These are phyloP conservation scores for Vigna mungo DNA, from an alignment of 306 rosid species.

Conservation along the genomic window DNA sequence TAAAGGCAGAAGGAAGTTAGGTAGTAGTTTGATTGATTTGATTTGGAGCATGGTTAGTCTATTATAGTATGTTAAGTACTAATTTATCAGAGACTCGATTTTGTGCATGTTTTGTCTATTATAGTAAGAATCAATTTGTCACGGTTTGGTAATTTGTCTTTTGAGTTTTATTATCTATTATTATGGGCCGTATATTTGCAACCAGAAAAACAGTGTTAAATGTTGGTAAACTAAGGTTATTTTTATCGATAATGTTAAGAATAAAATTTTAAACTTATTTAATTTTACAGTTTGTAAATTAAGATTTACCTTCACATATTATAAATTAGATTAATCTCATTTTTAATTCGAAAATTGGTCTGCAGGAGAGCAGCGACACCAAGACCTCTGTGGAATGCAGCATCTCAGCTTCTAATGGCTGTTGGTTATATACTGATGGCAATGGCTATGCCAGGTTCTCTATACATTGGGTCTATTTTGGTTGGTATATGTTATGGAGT, in stretches of 20 bases:
- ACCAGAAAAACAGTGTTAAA: neutral
- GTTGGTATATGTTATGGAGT: constrained; percentile 90
- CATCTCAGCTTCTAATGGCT: constrained; percentile 84
- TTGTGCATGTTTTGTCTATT: neutral
- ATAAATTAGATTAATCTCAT: neutral
- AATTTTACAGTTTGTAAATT: too few relatives aligned
- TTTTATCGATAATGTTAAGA: too few relatives aligned
- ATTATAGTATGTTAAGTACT: neutral
- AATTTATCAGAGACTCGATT: neutral
- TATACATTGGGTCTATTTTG: constrained; percentile 72
- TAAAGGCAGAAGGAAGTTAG: too few relatives aligned
- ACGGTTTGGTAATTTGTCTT: neutral
- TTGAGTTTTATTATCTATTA: neutral
- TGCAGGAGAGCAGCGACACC: constrained; percentile 72
- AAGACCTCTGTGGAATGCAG: constrained; percentile 70
- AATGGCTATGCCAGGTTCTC: constrained; percentile 79
- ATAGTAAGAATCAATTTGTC: neutral
- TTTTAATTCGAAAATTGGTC: neutral
- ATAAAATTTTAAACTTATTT: too few relatives aligned
- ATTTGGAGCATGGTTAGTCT: too few relatives aligned
- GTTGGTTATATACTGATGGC: constrained; percentile 80
- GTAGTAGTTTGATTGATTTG: too few relatives aligned
- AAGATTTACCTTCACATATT: too few relatives aligned
- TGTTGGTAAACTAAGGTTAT: neutral
- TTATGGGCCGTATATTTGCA: neutral